phyloP scores from a whole-genome alignment of 768 basidiomycete species.

The Aureoboletus auriporus region DNA sequence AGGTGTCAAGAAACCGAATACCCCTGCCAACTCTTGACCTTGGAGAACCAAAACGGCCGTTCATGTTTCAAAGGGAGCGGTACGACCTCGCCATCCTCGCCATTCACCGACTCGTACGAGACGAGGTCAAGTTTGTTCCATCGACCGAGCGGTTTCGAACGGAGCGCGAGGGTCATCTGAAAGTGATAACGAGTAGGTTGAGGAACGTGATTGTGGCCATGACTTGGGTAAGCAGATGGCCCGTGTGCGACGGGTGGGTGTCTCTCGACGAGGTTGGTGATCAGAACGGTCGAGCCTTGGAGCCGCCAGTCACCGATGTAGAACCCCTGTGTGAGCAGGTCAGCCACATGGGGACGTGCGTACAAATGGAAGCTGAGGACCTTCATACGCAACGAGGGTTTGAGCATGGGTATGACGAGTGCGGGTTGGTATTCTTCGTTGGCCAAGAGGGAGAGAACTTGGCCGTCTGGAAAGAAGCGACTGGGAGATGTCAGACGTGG shows the following conservation, averaged over 20 bases:
- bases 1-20: slow-evolving; percentile 7
- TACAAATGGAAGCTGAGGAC: slow-evolving; percentile 28
- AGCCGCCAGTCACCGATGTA: slow-evolving; percentile 71
- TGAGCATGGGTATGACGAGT: slow-evolving; percentile 71
- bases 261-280: slow-evolving; percentile 63
- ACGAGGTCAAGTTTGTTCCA: slow-evolving; percentile 80
- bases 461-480: slow-evolving; percentile 84
- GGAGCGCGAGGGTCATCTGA: slow-evolving; percentile 66
- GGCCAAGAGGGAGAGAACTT: slow-evolving; percentile 79
- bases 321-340: slow-evolving; percentile 49
- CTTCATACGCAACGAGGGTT: slow-evolving; percentile 76
- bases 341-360: not conserved
- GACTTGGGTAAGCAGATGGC: slow-evolving; percentile 4
- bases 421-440: slow-evolving; percentile 74
- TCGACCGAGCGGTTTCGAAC: slow-evolving; percentile 70
- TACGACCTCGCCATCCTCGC: slow-evolving; percentile 69
- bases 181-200: slow-evolving; percentile 55
- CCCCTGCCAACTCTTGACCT: slow-evolving; percentile 64
- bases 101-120: slow-evolving; percentile 69
- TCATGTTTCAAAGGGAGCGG: slow-evolving; percentile 77
- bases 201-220: slow-evolving; percentile 3
- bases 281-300: slow-evolving; percentile 52
- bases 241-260: not conserved
- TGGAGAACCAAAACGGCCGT: slow-evolving; percentile 92
- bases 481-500: slow-evolving; percentile 33